A percentile compares a stretch with the other conserved stretches of the same genome.
These are phyloP conservation scores for Penicillium sp. DNA, from an alignment of 2,329 filamentous ascomycete genomes.

Conservation along the genomic window DNA sequence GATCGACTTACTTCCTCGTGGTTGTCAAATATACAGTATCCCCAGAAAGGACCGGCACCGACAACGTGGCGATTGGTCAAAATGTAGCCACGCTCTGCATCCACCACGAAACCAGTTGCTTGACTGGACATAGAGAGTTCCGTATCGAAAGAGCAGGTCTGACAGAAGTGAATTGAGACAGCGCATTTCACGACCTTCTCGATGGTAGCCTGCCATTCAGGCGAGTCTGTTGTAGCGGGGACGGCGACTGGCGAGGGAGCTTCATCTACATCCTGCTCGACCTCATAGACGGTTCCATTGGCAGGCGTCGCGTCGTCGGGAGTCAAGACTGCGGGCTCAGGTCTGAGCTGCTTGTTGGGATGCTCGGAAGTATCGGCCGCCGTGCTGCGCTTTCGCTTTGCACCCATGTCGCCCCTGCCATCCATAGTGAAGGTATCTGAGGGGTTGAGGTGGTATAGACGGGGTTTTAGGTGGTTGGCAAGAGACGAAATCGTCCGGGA, in stretches of 20 bases:
- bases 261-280: conserved; percentile 49
- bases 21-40: conserved; percentile 97
- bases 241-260: conserved; percentile 45
- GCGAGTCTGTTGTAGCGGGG: conserved; percentile 60
- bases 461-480: conserved; percentile 4
- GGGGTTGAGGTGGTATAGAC: conserved; percentile 5
- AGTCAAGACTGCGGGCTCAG: conserved; percentile 43
- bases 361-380: conserved; percentile 50
- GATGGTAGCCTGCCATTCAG: conserved; percentile 94
- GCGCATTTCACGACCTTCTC: conserved; percentile 92
- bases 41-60: conserved; percentile 93
- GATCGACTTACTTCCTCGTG: conserved; percentile 67
- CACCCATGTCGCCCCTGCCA: conserved; percentile 48
- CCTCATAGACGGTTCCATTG: conserved; percentile 45
- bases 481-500: conserved; percentile 14
- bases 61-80: conserved; percentile 91
- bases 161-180: conserved; percentile 98
- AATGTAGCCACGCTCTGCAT: conserved; percentile 87
- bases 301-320: conserved; percentile 43
- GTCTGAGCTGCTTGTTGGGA: conserved; percentile 55
- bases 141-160: conserved; percentile 98
- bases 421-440: conserved; percentile 43
- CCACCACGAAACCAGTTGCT: conserved; percentile 95
- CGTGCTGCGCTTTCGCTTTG: conserved; percentile 57
- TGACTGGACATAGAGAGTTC: conserved; percentile 90